Evolutionary conservation across 2,329 filamentous ascomycete genomes (phyloP), one percentile per base, ranked within the genome.

Genomic region (Aspergillus tamarii): DNA sequence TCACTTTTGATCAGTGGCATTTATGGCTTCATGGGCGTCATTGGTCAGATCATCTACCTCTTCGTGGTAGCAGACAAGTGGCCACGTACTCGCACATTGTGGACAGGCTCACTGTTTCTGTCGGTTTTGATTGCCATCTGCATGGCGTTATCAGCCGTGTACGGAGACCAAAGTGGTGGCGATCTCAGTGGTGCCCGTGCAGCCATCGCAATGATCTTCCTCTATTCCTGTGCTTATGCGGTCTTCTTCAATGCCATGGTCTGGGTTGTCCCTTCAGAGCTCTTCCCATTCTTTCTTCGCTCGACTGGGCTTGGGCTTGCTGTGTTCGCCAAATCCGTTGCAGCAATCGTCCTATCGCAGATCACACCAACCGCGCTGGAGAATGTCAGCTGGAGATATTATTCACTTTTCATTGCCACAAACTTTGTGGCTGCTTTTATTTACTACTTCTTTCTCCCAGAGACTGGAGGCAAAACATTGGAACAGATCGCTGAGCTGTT

Each of bases 11-110:
- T 79, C 58, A 74, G 72, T 43, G 76, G 71, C 1, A 64, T 72
- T 9, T 80, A 79, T 55, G 77, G 77, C 1, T 73, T 79, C 64
- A 78, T 79, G 76, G 77, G 75, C 8, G 69, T 79, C 8, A 62
- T 76, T 4, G 75, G 76, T 3, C 75, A 78, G 57, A 62, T 77
- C 19, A 68, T 75, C 45, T 74, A 77, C 58, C 69, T 78, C 4
- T 60, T 72, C 10, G 56, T 72, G 11, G 73, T 78, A 8, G 73
- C 75, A 1, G 76, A 79, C 56, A 71, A 68, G 48, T 77, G 75
- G 75, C 74, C 73, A 4, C 69, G 76, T n/a, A 75, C 66, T 14
- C 63, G 68, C 26, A 77, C 75, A 26, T 65, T 78, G 26, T 76
- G 72, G 66, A 63, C 67, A 39, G 74, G 73, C 12, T 75, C 61